phyloP scores from a whole-genome alignment of 2,329 filamentous ascomycete genomes.

The Colletotrichum horii region DNA sequence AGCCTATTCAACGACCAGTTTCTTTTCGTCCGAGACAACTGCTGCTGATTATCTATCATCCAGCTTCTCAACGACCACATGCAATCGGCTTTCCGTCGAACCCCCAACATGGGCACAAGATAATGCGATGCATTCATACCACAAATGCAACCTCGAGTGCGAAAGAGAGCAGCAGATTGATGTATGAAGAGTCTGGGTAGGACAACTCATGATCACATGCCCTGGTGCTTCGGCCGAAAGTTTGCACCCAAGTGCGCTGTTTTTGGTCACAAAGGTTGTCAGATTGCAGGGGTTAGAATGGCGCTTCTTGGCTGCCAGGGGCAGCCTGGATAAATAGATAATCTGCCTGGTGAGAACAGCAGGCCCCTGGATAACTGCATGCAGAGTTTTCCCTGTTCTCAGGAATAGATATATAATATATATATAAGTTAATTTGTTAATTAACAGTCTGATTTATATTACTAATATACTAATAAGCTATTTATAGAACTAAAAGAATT shows the following conservation, averaged over 20 bases:
- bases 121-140: background rate
- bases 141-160: background rate
- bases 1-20: fast-evolving
- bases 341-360: too few relatives aligned
- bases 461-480: too few relatives aligned
- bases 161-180: background rate
- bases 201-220: background rate
- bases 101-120: fast-evolving
- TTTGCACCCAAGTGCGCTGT: fast-evolving
- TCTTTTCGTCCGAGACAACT: background rate
- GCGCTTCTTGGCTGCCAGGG: too few relatives aligned
- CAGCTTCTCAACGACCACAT: background rate
- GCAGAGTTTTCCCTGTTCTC: too few relatives aligned
- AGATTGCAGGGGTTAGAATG: too few relatives aligned
- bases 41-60: background rate
- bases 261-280: background rate
- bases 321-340: too few relatives aligned
- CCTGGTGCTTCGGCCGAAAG: background rate
- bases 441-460: too few relatives aligned
- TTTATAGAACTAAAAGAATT: too few relatives aligned
- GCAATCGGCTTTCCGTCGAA: background rate
- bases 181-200: background rate
- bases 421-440: too few relatives aligned
- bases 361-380: too few relatives aligned
- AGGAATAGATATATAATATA: too few relatives aligned